Evolutionary conservation across 1,284 basidiomycete species (phyloP), one percentile per base, ranked within the genome.

Genomic region (Melampsora larici-populina): DNA sequence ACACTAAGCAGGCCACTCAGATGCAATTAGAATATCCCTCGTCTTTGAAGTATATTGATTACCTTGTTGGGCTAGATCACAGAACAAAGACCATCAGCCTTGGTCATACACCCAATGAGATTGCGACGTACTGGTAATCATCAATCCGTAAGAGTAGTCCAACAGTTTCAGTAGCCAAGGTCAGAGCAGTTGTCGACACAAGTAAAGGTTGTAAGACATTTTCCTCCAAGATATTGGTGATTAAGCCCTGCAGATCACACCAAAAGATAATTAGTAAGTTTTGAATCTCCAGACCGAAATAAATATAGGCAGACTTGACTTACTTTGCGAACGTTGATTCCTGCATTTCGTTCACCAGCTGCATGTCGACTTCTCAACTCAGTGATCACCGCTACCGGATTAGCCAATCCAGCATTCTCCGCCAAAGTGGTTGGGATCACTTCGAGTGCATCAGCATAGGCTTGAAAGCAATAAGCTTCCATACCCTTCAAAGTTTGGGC

Each of bases 391-490:
- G 93, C 91, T 80, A 99, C 98, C 7, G 97, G 94, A 86, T 99
- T 97, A 7, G 76, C 68, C 80, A 99, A 86, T 67, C 97, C 97
- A 11, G 97, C 97, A 83, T 99, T 99, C 86, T 99, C 97, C 13
- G 97, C 97, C 11, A 99, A 88, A 0, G 97, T 99, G 2, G 92
- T 97, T 1, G 97, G 97, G 81, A 99, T 98, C 79, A 99, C 91
- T 85, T 99, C 97, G 78, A 99, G 88, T 6, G 97, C 94, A 83
- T 99, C 97, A 49, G 97, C 94, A 82, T 94, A 99, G 3, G 95
- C 95, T 83, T 97, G 92, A 90, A 96, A 97, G 85, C 97, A 98
- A 86, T 99, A 99, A 8, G 95, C 93, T 85, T 99, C 95, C 91
- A 98, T 97, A 72, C 97, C 96, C 85, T 92, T 97, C 81, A 99